These are phyloP conservation scores for Zygnema cylindricum DNA, from an alignment of 139 green algal species.

Conservation along the genomic window DNA sequence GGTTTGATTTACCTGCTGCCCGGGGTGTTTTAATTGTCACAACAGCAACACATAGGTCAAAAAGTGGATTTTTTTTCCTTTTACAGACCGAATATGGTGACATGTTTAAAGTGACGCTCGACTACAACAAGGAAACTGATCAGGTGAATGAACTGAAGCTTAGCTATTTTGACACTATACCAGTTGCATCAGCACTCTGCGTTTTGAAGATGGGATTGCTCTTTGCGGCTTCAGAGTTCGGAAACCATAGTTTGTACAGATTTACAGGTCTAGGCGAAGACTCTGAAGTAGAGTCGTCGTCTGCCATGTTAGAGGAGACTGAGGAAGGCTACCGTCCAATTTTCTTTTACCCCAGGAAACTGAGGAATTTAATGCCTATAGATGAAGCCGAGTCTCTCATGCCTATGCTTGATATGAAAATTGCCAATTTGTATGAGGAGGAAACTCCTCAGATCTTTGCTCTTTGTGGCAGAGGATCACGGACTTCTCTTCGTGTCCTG, in stretches of 20 bases:
- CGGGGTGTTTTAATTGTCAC: slow-evolving; percentile 88
- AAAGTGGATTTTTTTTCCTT: slow-evolving; percentile 93
- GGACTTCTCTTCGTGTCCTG: slow-evolving; percentile 85
- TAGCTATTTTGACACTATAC: slow-evolving; percentile 98
- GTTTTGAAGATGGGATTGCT: slow-evolving; percentile 96
- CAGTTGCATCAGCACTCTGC: slow-evolving; percentile 80
- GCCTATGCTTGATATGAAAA: slow-evolving; percentile 92
- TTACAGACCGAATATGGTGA: slow-evolving; percentile 98
- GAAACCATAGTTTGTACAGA: slow-evolving; percentile 97
- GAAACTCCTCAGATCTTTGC: slow-evolving; percentile 93
- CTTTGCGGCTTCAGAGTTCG: slow-evolving; percentile 93
- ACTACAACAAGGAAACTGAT: slow-evolving; percentile 70
- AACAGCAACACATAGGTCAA: slow-evolving; percentile 85
- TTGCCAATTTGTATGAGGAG: slow-evolving; percentile 70
- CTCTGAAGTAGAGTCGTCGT: slow-evolving; percentile 83
- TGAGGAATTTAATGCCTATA: slow-evolving; percentile 87
- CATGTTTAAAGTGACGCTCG: slow-evolving; percentile 78
- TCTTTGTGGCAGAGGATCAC: slow-evolving; percentile 80
- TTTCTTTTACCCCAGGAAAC: slow-evolving; percentile 86
- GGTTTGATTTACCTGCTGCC: slow-evolving; percentile 80
- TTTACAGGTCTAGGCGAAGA: slow-evolving; percentile 95
- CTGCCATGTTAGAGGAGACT: slow-evolving; percentile 75
- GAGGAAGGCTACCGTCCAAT: slow-evolving; percentile 88
- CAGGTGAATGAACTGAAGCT: slow-evolving; percentile 87
- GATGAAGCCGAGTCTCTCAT: slow-evolving; percentile 87